Evolutionary conservation across 371 early-diverging fungal species (phyloP).

Genomic region (Lichtheimia corymbifera): DNA sequence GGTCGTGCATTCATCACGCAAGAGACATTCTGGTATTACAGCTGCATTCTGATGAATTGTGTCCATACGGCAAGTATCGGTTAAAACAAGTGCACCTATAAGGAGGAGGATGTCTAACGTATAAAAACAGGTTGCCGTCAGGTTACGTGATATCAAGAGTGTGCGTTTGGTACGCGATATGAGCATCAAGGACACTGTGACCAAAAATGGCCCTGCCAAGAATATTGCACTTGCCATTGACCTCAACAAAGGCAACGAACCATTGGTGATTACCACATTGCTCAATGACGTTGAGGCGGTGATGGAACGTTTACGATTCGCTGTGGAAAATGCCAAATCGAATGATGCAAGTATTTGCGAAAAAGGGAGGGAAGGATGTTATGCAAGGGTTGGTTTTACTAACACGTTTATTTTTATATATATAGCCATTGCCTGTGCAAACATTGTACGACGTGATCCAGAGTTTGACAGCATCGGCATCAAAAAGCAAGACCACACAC

Average conservation of each 20-base stretch:
- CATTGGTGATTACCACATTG: conserved; percentile 37
- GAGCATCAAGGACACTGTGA: conserved; percentile 14
- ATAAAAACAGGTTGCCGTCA: conserved; percentile 24
- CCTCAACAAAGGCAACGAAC: conserved; percentile 21
- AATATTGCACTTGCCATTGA: conserved; percentile 43
- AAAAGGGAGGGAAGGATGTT: neutral
- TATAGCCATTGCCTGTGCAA: conserved; percentile 40
- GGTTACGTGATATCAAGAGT: conserved; percentile 33
- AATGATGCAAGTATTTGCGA: conserved; percentile 17
- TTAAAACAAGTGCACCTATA: no score
- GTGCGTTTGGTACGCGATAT: conserved; percentile 43
- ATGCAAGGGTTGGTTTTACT: neutral
- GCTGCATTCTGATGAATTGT: conserved; percentile 45
- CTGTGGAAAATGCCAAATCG: conserved; percentile 42
- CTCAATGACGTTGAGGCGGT: conserved; percentile 45
- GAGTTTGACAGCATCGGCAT: conserved; percentile 35
- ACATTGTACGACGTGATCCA: conserved; percentile 42
- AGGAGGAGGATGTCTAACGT: no score
- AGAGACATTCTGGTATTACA: conserved; percentile 51
- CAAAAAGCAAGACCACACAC: conserved; percentile 28
- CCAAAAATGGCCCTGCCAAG: conserved; percentile 28
- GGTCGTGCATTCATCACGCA: conserved; percentile 49
- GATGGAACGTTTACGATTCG: conserved; percentile 38
- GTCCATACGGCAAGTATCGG: conserved; percentile 37
- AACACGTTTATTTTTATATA: neutral